Evolutionary conservation across 192 early-diverging fungal genomes (phyloP), one percentile per base, ranked within the genome.

Genomic region (Chytriomyces sp.): DNA sequence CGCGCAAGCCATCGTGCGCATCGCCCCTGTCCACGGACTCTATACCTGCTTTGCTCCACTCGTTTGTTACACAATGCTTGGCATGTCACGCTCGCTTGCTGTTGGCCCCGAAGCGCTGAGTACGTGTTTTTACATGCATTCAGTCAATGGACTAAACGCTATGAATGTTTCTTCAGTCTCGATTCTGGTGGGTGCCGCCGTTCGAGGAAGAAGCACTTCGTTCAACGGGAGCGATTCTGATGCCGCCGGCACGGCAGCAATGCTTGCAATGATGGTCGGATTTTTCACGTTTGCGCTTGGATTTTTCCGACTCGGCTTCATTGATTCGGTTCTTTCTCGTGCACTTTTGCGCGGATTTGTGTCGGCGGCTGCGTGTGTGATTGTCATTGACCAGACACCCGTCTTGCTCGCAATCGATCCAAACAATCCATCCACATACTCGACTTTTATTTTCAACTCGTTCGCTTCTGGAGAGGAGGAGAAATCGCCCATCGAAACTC

Each of bases 341-440:
- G 94, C 97, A 6, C 82, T 98, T n/a, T 79, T 99, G 61, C 89
- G 96, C 8, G 98, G 98, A 16, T 99, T 99, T 77, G 94, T 98
- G 60, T 91, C 94, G 26, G 98, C 96, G 43, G 94, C 97, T 0
- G 98, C 96, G 6, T 80, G 95, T 43, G 96, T 98, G 0, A 89
- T 99, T 20, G 90, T 96, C 68, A 91, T 97, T 50, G 94, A 97
- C 74, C 96, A 98, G 86, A 81, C 85, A 16, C 89, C 91, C 62
- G 86, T 88, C 23, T 84, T 99, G 75, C 84, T 97, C 62, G 94
- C 95, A 0, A 72, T 90, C 26, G n/a, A 62, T 59, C 9, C 50
- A 9, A n/a, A 9, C 23, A 7, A 6, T 9, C 16, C 45, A n/a
- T 61, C 68, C 11, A 61, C 9, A 28, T 26, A 53, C 59, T 77